phyloP scores from a whole-genome alignment of 345 rosid genomes.

The Lumnitzera racemosa region DNA sequence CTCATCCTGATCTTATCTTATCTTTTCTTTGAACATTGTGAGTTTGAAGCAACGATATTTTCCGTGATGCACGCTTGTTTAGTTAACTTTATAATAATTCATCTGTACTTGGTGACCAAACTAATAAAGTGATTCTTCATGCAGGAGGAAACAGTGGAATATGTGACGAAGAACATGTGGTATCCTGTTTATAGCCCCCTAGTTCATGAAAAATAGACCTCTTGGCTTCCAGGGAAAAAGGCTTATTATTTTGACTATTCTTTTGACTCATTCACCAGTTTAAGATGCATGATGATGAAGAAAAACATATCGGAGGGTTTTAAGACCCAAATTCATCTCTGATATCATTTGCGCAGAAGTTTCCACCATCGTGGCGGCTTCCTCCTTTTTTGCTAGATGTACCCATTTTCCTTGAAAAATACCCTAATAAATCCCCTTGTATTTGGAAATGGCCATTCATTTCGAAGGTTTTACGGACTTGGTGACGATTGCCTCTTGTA shows the following conservation, averaged over 20 bases:
- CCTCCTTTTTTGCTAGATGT: no score
- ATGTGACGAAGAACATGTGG: constrained; percentile 73
- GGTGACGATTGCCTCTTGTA: no score
- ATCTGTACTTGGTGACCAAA: no score
- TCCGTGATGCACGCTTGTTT: no score
- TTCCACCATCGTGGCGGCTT: no score
- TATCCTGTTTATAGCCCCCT: constrained; percentile 87
- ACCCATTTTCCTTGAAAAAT: no score
- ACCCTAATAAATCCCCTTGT: no score
- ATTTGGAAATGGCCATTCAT: background rate
- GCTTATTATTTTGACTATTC: background rate
- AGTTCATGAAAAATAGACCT: constrained; percentile 73
- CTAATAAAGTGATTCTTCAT: constrained; percentile 6
- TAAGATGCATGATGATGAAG: background rate
- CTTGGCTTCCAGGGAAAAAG: background rate
- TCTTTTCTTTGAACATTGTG: no score
- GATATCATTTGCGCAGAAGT: no score
- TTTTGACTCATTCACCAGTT: background rate
- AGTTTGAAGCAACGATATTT: no score
- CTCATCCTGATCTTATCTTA: no score
- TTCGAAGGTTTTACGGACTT: background rate
- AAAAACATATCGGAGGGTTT: background rate
- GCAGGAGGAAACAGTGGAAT: constrained; percentile 82
- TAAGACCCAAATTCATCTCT: background rate
- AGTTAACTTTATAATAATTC: no score